Evolutionary conservation across 331 rosid genomes (phyloP).

Genomic region (Malus hybrid): DNA sequence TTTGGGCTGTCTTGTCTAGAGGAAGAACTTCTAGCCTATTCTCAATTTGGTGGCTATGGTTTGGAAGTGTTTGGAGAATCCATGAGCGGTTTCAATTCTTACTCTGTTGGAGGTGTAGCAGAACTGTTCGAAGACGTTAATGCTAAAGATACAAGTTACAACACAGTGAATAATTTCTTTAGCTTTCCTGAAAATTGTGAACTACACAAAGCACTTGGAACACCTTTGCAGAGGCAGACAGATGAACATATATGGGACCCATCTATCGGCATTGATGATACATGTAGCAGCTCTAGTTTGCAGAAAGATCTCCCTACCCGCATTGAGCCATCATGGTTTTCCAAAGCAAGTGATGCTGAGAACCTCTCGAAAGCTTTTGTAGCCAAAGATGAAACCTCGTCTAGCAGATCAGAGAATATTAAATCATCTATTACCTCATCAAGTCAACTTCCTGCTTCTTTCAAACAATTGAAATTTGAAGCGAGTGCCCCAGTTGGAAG

Average conservation of each 20-base stretch:
- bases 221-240: conserved; percentile 19
- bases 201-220: conserved; percentile 54
- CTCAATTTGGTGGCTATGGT: conserved; percentile 20
- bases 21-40: conserved; percentile 18
- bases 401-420: conserved; percentile 27
- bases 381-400: conserved; percentile 34
- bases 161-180: conserved; percentile 17
- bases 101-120: conserved; percentile 13
- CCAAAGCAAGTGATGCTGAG: conserved; percentile 24
- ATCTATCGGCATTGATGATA: conserved; percentile 22
- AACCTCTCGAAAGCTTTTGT: conserved; percentile 37
- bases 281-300: conserved; percentile 27
- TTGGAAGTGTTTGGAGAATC: conserved; percentile 36
- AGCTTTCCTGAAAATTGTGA: conserved; percentile 45
- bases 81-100: conserved; percentile 19
- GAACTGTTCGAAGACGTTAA: conserved; percentile 23
- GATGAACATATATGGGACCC: conserved; percentile 19
- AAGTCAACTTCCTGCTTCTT: conserved; percentile 15
- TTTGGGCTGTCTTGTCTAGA: conserved; percentile 22
- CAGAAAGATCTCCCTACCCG: conserved; percentile 20
- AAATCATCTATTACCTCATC: conserved; percentile 18
- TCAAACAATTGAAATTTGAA: conserved; percentile 30
- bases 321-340: conserved; percentile 16
- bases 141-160: conserved; percentile 5
- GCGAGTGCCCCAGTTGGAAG: conserved; percentile 15